A percentile compares a stretch with the other conserved stretches of the same genome.
These are phyloP conservation scores for Bromus sterilis DNA, from an alignment of 176 grass and related monocot species.

Conservation along the genomic window DNA sequence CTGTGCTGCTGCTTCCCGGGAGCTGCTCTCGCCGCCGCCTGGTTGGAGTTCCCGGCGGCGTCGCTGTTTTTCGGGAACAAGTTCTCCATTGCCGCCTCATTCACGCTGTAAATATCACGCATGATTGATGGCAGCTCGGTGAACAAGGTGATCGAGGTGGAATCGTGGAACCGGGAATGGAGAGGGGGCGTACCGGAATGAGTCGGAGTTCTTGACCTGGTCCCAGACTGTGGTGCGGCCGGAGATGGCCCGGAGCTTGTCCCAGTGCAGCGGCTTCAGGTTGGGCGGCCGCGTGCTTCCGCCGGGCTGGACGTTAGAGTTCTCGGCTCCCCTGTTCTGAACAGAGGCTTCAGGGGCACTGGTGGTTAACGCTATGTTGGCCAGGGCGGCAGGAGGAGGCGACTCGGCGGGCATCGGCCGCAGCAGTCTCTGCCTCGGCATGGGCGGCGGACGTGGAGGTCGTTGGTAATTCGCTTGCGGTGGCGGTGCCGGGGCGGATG, in stretches of 20 bases:
- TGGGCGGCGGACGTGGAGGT: slow-evolving; percentile 30
- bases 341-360: slow-evolving; percentile 9
- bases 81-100: slow-evolving; percentile 72
- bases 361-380: slow-evolving; percentile 26
- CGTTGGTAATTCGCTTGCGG: neutral
- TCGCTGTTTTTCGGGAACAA: slow-evolving; percentile 33
- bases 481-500: neutral
- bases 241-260: slow-evolving; percentile 53
- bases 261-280: slow-evolving; percentile 61
- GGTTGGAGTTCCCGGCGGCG: neutral
- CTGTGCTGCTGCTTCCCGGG: slow-evolving; percentile 49
- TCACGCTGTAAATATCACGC: slow-evolving; percentile 40
- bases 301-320: neutral
- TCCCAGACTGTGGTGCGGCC: slow-evolving; percentile 53
- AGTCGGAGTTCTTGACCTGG: slow-evolving; percentile 49
- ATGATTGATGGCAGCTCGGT: neutral
- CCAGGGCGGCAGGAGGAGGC: slow-evolving; percentile 19
- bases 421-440: slow-evolving; percentile 34
- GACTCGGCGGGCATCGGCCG: slow-evolving; percentile 37
- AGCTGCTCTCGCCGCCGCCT: neutral
- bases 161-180: neutral
- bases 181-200: slow-evolving; percentile 31
- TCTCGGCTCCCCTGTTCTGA: slow-evolving; percentile 18
- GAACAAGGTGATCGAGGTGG: neutral
- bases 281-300: slow-evolving; percentile 17